Base-by-base conservation (phyloP, 495 filamentous ascomycete species). In the Pyrenopolyporus hunteri region DNA sequence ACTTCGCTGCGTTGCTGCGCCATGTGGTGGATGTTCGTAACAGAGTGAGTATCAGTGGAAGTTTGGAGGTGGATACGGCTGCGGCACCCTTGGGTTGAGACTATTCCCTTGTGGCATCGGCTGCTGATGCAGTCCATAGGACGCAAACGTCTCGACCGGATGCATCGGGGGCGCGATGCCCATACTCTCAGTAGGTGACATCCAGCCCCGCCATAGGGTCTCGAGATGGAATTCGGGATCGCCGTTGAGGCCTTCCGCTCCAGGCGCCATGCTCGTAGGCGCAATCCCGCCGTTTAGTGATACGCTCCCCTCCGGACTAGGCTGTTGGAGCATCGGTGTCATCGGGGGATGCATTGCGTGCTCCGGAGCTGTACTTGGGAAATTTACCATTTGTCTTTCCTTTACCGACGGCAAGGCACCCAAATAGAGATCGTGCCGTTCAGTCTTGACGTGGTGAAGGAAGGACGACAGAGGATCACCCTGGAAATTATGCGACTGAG, bases 201-300 rank as follows among this genome's bases (percentile, higher is more conserved):
- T 22, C 69, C 69, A 71, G 16, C 57, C 60, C 37, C 76, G 72
- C 83, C 82, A 85, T 36, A 85, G 59, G n/a, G 70, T 73, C 55
- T 84, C 81, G 33, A 86, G 83, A 33, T 85, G 78, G 45, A 85
- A 80, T 44, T 80, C 77, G 13, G 77, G 73, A 26, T 83, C 80
- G 9, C 67, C 60, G 7, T 68, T 39, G 4, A 78, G 78, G 0
- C 74, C 68, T 28, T 78, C 78, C 8, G 60, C 53, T 2, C 57
- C 75, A 10, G 60, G 66, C 5, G 51, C 49, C 40, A 69, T 63
- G 23, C 63, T 57, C 0, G 53, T 45, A 1, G 64, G 19, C 9
- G 77, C 44, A 13, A 73, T 61, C 5, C 57, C 77, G 9, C 75
- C 81, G 3, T 75, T 78, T 3, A 86, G 68, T 10, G 82, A 76